Base-by-base conservation (phyloP, 2,329 filamentous ascomycete genomes). In the Ophiostoma pallidulum region DNA sequence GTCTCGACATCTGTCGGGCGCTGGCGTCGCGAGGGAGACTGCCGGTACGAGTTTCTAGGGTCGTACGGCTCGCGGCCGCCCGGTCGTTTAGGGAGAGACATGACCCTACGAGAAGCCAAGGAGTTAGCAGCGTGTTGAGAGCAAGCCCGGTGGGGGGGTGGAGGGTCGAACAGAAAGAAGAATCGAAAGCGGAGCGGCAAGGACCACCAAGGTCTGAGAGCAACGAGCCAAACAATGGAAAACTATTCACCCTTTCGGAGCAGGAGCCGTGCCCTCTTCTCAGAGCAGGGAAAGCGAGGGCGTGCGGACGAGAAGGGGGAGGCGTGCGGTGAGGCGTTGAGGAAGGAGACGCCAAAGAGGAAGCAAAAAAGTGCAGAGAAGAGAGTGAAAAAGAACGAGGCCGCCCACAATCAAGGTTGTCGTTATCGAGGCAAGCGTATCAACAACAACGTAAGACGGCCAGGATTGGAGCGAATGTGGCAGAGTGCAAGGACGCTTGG, bases 1-100 rank as follows among this genome's bases (percentile, higher is more conserved):
- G 80, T 70, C 62, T 94, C 88, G 58, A 86, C 69, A 61, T 94
- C 86, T 49, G 75, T 74, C 41, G 79, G 77, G 50, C 75, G 75
- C 45, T 69, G 71, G 56, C 83, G 80, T 58, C 84, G 78, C 46
- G 80, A 78, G 22, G 78, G 75, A 37, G 84, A 82, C 54, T 81
- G 79, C 57, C 82, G 76, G 64, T 86, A 87, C 49, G 77, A 70
- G 59, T 70, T 75, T 58, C 76, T 73, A 51, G 78, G 75, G 56
- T 83, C 78, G 58, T 75, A 75, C 47, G 72, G 72, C 53, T 80
- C 74, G 56, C 71, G 74, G 56, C 75, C 75, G 60, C 80, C 78
- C 49, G 84, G 84, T 64, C 83, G 74, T 62, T 77, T 70, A 53
- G 77, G 75, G 55, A 78, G 72, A 66, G 77, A 78, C 78, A 82